A percentile compares a stretch with the other conserved stretches of the same genome.
Evolutionary conservation across 2,329 filamentous ascomycete genomes (phyloP).

Genomic region (Diaporthe sp.): DNA sequence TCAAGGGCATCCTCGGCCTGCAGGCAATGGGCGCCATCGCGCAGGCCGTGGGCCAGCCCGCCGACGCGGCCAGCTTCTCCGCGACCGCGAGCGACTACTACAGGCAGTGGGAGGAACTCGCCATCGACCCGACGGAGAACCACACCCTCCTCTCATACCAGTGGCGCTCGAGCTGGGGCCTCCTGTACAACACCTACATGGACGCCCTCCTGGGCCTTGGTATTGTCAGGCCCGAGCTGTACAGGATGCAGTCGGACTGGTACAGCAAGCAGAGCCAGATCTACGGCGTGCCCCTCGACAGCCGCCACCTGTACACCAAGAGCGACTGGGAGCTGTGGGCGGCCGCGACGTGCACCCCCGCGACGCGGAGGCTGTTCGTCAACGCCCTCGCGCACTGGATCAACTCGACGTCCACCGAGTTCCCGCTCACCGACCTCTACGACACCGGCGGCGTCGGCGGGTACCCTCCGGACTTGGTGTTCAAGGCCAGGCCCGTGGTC

Average conservation of each 20-base stretch:
- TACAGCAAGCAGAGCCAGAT: constrained; percentile 71
- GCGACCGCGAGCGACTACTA: constrained; percentile 70
- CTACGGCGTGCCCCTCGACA: constrained; percentile 80
- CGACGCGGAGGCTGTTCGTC: constrained; percentile 72
- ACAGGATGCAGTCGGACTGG: constrained; percentile 51
- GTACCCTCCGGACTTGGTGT: constrained; percentile 63
- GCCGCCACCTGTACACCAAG: constrained; percentile 79
- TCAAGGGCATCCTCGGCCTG: constrained; percentile 85
- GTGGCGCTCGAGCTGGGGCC: constrained; percentile 84
- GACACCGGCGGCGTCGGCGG: constrained; percentile 73
- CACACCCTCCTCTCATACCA: constrained; percentile 83
- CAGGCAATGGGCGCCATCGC: constrained; percentile 78
- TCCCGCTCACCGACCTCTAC: constrained; percentile 78
- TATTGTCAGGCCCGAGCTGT: constrained; percentile 46
- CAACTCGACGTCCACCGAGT: constrained; percentile 75
- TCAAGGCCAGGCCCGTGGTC: constrained; percentile 80
- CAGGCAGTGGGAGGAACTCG: constrained; percentile 77
- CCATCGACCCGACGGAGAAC: constrained; percentile 75
- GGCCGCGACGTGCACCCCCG: constrained; percentile 72
- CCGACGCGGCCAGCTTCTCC: constrained; percentile 71
- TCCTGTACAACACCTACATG: constrained; percentile 81
- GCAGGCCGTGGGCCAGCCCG: constrained; percentile 66
- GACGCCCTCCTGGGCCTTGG: constrained; percentile 62
- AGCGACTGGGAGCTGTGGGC: constrained; percentile 83
- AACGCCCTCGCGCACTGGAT: constrained; percentile 76